Base-by-base conservation (phyloP, 2,329 filamentous ascomycete species). In the Helminthosporium solani region DNA sequence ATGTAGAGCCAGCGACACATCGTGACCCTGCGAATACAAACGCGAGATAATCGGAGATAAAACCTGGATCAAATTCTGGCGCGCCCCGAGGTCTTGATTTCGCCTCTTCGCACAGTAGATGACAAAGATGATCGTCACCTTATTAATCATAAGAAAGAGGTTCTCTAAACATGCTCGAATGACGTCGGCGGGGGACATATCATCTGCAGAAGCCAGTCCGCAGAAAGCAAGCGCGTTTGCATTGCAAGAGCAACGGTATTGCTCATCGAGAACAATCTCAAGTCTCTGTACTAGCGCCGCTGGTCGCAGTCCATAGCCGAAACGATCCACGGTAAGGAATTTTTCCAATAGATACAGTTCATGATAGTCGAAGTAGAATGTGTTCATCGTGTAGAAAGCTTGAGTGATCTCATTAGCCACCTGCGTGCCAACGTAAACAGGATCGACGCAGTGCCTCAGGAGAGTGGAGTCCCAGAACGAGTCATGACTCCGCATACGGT, bases 351-450 rank as follows among this genome's bases (percentile, higher is more conserved):
- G 36, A n/a, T 45, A 36, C 4, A 40, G 30, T 15, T 45, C 42
- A 14, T 39, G 42, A 20, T 39, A 40, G 42, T 39, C 42, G 33
- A 40, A 45, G 20, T 45, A 39, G 30, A 45, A 45, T 8, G 28
- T 35, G 14, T 28, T 33, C 9, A 14, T 27, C n/a, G n/a, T 23
- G 42, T 45, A 45, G 36, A 33, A 39, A 2, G 16, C 9, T 19
- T 34, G 25, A n/a, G 35, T 35, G 7, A 45, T 40, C 16, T 45
- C 42, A 12, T 20, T 14, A 4, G 42, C 42, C 19, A 45, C 27
- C 14, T 33, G 18, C 12, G n/a, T 18, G 3, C 35, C 42, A n/a
- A 45, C 19, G 15, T 25, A 39, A 8, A 7, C 4, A n/a, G 42
- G 35, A 16, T 45, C 42, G 7, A 40, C 15, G 19, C 40, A 45